phyloP scores from a whole-genome alignment of 805 yeast genomes.

The Kodamaea kaohsiungensis region DNA sequence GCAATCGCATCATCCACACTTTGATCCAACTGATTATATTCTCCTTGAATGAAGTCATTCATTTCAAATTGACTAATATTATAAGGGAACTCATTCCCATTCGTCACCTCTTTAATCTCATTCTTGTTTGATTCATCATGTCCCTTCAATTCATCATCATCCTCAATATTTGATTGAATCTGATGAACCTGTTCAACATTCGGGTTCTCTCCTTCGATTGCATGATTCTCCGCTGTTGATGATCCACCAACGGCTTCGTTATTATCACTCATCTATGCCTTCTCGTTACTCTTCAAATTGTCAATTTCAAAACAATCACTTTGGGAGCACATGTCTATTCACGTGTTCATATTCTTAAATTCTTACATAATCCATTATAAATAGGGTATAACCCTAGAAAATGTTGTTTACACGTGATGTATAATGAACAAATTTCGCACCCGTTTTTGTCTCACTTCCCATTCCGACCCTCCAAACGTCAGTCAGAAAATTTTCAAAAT shows the following conservation, averaged over 20 bases:
- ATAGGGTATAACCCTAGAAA: not conserved
- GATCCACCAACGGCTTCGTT: not conserved
- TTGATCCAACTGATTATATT: not conserved
- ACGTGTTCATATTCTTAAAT: not conserved
- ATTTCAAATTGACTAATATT: not conserved
- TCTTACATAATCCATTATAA: no score
- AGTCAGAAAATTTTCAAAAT: conserved; percentile 8
- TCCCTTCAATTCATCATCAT: not conserved
- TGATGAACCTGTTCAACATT: not conserved
- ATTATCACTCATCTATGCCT: not conserved
- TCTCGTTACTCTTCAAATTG: not conserved
- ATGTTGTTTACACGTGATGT: conserved; percentile 5
- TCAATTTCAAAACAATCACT: not conserved
- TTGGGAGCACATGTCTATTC: not conserved
- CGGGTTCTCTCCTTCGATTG: not conserved
- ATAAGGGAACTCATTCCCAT: not conserved
- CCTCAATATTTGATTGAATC: not conserved
- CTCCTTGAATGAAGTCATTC: not conserved
- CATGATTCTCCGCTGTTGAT: not conserved
- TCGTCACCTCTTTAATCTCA: no score
- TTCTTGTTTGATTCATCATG: no score
- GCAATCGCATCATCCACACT: conserved; percentile 1
- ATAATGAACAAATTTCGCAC: not conserved
- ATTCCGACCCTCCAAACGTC: not conserved
- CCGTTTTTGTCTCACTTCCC: not conserved